Base-by-base conservation (phyloP, 192 early-diverging fungal species). In the Coemansia sp. region DNA sequence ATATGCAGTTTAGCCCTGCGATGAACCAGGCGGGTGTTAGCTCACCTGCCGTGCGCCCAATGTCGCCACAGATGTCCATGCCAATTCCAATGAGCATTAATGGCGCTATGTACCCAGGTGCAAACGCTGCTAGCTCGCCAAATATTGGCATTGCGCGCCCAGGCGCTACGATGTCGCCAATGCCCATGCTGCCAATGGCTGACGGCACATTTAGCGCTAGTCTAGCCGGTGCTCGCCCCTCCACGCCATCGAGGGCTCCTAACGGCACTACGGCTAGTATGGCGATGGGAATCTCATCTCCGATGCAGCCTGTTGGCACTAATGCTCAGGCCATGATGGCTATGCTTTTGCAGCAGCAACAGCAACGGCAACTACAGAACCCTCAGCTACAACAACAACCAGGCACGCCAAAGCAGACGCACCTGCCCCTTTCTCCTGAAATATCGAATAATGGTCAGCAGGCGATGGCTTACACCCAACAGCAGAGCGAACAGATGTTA, bases 281-380 rank as follows among this genome's bases (percentile, higher is more conserved):
- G 34, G 8, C 34, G 18, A 10, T 26, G 19, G 59, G 56, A 2
- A 31, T 73, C 50, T 57, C 76, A 5, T 69, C 59, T 54, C 70
- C 69, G 1, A 26, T 63, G 34, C 54, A 59, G 3, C 26, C 71
- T 5, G 76, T 4, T 9, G 34, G 67, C 27, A 38, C 64, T 5
- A 73, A 53, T 47, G 77, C 77, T 0, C 77, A 79, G 22, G 44
- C 71, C 12, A 79, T 79, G 77, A 79, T 79, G 71, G 41, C 71
- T 16, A 74, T 74, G 71, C 60, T 79, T 5, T 25, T 79, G 49
- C 76, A 78, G 28, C 76, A 78, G 8, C 69, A 77, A 58, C 71
- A 67, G 48, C 63, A 64, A 27, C 63, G 67, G 62, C 65, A 65
- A 16, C 62, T 51, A 24, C 68, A 67, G 55, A 69, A 78, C 16